phyloP scores from a whole-genome alignment of 2,329 filamentous ascomycete species.

The Incumbomyces lentus region DNA sequence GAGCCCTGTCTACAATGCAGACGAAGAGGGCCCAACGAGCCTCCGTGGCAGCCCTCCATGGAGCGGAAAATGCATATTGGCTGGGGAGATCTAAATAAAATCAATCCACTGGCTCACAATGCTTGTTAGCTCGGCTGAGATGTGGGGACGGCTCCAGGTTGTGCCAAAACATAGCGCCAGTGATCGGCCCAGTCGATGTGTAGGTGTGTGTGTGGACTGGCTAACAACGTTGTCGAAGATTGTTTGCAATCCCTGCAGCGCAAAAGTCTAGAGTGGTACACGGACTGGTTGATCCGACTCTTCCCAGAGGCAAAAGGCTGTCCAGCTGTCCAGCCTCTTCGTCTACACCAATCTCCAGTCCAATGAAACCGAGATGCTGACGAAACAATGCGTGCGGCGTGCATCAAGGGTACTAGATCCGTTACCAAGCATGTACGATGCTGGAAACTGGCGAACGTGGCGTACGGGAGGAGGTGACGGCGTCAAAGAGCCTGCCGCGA shows the following conservation, averaged over 20 bases:
- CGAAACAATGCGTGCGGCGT: neutral
- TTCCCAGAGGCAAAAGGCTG: neutral
- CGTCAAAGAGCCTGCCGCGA: conserved; percentile 1
- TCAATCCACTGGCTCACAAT: neutral
- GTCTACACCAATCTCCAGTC: neutral
- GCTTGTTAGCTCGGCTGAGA: neutral
- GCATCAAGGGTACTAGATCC: neutral
- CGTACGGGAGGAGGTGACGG: neutral
- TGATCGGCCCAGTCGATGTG: neutral
- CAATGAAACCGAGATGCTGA: neutral
- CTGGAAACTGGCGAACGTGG: conserved; percentile 1
- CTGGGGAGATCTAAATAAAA: neutral
- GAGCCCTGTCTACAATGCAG: neutral
- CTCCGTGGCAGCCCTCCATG: no score
- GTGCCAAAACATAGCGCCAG: conserved; percentile 2
- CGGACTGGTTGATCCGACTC: neutral
- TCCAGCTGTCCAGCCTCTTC: neutral
- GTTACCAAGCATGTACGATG: neutral
- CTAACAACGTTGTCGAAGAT: neutral
- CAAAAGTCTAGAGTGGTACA: neutral
- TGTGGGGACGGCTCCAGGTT: conserved; percentile 5
- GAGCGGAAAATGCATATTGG: no score
- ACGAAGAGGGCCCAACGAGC: no score
- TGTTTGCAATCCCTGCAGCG: neutral
- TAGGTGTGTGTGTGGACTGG: no score